These are phyloP conservation scores for Cucumis hystrix DNA, from an alignment of 306 rosid genomes.

Conservation along the genomic window DNA sequence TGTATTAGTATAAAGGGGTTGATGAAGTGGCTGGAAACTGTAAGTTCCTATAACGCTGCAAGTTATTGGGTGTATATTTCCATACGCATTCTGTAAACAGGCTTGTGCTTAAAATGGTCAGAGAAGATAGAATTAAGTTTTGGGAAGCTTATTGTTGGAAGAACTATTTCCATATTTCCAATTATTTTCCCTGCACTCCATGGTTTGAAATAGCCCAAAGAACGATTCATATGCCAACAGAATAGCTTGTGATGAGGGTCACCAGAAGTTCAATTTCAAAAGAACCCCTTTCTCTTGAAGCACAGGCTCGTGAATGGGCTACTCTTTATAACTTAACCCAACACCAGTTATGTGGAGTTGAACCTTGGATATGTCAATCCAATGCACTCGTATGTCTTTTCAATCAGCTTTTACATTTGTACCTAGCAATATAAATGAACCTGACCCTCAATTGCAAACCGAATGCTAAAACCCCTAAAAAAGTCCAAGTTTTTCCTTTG, in stretches of 20 bases:
- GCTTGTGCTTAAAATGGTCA: not conserved
- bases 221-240: not conserved
- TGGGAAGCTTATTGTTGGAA: not conserved
- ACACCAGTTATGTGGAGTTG: not conserved
- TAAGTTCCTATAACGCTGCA: not conserved
- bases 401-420: not conserved
- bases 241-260: not conserved
- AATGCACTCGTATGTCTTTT: not conserved
- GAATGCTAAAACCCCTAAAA: not conserved
- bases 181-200: not conserved
- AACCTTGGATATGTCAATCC: not conserved
- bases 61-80: not conserved
- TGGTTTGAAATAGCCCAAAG: not conserved
- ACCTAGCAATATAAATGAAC: not conserved
- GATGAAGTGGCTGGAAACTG: not conserved
- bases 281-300: not conserved
- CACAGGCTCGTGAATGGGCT: not conserved
- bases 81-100: not conserved
- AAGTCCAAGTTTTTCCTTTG: not conserved
- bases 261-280: not conserved
- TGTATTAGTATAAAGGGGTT: not conserved
- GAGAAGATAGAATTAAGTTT: not conserved
- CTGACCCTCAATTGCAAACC: not conserved
- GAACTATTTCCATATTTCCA: not conserved
- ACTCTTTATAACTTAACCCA: not conserved